phyloP scores from a whole-genome alignment of 192 early-diverging fungal species.

The Coemansia sp. region DNA sequence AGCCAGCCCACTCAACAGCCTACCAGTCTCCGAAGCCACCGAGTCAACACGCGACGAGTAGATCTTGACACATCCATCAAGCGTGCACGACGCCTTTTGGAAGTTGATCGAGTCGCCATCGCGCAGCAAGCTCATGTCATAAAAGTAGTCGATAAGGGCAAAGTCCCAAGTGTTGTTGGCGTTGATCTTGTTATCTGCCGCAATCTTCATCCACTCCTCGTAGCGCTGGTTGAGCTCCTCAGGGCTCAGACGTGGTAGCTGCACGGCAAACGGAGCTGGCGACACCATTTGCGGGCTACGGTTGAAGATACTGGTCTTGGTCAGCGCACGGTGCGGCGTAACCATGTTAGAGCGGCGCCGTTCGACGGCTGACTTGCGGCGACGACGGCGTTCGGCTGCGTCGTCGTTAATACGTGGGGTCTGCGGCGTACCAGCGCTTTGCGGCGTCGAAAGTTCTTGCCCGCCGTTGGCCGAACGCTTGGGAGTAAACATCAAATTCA shows the following conservation, averaged over 20 bases:
- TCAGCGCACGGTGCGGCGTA: slow-evolving; percentile 42
- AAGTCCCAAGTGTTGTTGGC: slow-evolving; percentile 94
- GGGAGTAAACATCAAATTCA: slow-evolving; percentile 38
- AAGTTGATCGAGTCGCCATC: slow-evolving; percentile 99
- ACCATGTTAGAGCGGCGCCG: slow-evolving; percentile 49
- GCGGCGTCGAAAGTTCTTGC: slow-evolving; percentile 35
- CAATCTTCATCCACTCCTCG: slow-evolving; percentile 98
- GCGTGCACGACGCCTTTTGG: slow-evolving; percentile 94
- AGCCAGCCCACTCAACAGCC: slow-evolving; percentile 84
- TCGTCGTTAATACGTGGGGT: slow-evolving; percentile 57
- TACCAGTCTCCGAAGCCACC: slow-evolving; percentile 89
- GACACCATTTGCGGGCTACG: slow-evolving; percentile 43
- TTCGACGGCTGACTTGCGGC: slow-evolving; percentile 57
- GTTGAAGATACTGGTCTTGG: slow-evolving; percentile 37
- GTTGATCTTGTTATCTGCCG: slow-evolving; percentile 96
- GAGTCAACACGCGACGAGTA: slow-evolving; percentile 97
- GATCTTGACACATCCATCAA: slow-evolving; percentile 97
- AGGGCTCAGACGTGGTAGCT: slow-evolving; percentile 52
- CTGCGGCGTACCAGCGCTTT: slow-evolving; percentile 32
- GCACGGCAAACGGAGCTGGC: slow-evolving; percentile 47
- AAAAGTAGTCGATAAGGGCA: slow-evolving; percentile 97
- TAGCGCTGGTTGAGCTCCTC: slow-evolving; percentile 67
- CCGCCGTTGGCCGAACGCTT: slow-evolving; percentile 23
- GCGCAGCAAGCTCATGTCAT: slow-evolving; percentile 89
- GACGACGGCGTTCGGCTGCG: slow-evolving; percentile 53